phyloP scores from a whole-genome alignment of 208 protist species.

The Leishmania major region DNA sequence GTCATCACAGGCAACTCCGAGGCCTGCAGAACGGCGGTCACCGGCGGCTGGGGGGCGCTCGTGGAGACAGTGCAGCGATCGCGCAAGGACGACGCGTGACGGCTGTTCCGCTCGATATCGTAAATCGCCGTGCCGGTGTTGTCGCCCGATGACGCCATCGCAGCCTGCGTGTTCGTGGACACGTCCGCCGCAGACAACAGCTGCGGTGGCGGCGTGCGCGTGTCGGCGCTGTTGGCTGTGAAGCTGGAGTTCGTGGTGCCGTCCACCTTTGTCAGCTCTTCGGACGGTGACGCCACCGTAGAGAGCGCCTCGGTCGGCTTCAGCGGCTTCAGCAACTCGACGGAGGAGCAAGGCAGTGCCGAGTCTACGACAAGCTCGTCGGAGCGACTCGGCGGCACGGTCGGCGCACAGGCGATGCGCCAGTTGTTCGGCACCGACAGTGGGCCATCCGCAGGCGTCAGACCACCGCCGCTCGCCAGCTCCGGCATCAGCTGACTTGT shows the following conservation, averaged over 20 bases:
- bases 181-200: not conserved
- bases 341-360: not conserved
- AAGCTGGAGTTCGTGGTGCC: not conserved
- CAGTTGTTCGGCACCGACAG: conserved; percentile 33
- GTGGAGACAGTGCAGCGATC: not conserved
- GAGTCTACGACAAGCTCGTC: conserved; percentile 5
- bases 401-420: conserved; percentile 24
- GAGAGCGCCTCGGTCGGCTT: not conserved
- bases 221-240: not conserved
- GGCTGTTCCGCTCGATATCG: not conserved
- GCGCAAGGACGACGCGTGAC: not conserved
- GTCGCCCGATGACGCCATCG: not conserved
- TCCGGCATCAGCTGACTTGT: conserved; percentile 2
- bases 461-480: conserved; percentile 4
- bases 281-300: not conserved
- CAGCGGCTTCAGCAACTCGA: not conserved
- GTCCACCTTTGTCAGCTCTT: not conserved
- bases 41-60: not conserved
- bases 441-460: conserved; percentile 6
- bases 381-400: conserved; percentile 30
- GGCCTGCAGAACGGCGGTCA: not conserved
- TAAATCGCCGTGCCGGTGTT: not conserved
- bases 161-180: not conserved
- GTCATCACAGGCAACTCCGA: not conserved
- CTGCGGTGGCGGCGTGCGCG: not conserved